Base-by-base conservation (phyloP, 192 early-diverging fungal genomes). In the Backusella morwellensis region DNA sequence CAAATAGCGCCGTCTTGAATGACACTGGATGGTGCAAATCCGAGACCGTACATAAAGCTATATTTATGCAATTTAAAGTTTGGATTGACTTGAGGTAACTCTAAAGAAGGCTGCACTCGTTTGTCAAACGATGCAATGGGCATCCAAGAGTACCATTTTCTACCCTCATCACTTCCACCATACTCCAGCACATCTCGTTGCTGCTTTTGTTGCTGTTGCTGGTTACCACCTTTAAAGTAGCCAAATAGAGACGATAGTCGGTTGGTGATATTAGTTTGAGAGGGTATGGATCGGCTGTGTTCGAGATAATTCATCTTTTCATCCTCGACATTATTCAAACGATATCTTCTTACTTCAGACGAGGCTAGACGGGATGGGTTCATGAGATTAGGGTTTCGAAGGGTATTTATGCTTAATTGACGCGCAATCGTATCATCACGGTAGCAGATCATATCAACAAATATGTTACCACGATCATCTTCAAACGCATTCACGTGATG, bases 401-500 rank as follows among this genome's bases (percentile, higher is more conserved):
- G 79, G 7, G 83, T 42, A 34, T 84, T 83, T 66, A 89, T 81
- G 11, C 77, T 83, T 63, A 94, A 78, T 23, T 88, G 87, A 26
- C 88, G 86, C 32, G 89, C 80, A 12, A 94, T 82, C 0, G 83
- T 82, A 40, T 89, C 88, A 70, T 92, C 89, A 4, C 82, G 74
- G 50, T 94, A 94, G 23, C 87, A 77, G 8, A 87, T 83, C 78
- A 92, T 84, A 73, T 94, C 93, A 29, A 80, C 23, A 44, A 66
- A n/a, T 3, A 80, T 69, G 67, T 85, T 86, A 78, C 89, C 91
- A 63, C 56, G 8, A 19, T 56, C 87, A 77, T 89, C 80, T 73
- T 94, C 93, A 75, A 90, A 90, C 0, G 93, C 93, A 67, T 93
- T 93, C 77, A 92, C 86, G 75, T 94, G 91, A 77, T 94, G 56